phyloP scores from a whole-genome alignment of 495 filamentous ascomycete species.

The Tetracladium setigerum region DNA sequence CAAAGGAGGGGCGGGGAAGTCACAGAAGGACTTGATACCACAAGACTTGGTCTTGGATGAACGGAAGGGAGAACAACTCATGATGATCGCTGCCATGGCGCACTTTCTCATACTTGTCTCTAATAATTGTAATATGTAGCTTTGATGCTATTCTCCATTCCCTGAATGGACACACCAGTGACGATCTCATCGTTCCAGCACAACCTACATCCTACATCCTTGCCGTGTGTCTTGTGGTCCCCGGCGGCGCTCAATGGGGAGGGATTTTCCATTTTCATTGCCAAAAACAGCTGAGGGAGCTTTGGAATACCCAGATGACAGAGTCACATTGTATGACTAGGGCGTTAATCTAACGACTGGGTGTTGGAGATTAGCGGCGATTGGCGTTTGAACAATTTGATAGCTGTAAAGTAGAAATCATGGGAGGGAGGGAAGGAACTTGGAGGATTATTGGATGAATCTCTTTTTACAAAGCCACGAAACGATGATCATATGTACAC shows the following conservation, averaged over 20 bases:
- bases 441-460: too few relatives aligned
- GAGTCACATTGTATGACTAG: constrained; percentile 8
- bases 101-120: constrained; percentile 2
- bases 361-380: not conserved
- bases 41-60: too few relatives aligned
- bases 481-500: too few relatives aligned
- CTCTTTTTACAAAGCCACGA: too few relatives aligned
- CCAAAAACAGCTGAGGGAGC: too few relatives aligned
- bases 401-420: not conserved
- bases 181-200: not conserved
- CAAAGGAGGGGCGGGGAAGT: too few relatives aligned
- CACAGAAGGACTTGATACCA: too few relatives aligned
- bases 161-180: not conserved
- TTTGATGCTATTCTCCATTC: not conserved
- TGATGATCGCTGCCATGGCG: not conserved
- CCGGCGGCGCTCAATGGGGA: too few relatives aligned
- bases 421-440: too few relatives aligned
- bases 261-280: too few relatives aligned
- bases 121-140: constrained; percentile 1
- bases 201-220: not conserved
- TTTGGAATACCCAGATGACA: too few relatives aligned
- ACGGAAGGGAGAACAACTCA: not conserved
- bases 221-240: too few relatives aligned
- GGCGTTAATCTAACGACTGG: constrained; percentile 3
- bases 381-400: not conserved